Evolutionary conservation across 306 rosid genomes (phyloP).

Genomic region (Castanea sativa): DNA sequence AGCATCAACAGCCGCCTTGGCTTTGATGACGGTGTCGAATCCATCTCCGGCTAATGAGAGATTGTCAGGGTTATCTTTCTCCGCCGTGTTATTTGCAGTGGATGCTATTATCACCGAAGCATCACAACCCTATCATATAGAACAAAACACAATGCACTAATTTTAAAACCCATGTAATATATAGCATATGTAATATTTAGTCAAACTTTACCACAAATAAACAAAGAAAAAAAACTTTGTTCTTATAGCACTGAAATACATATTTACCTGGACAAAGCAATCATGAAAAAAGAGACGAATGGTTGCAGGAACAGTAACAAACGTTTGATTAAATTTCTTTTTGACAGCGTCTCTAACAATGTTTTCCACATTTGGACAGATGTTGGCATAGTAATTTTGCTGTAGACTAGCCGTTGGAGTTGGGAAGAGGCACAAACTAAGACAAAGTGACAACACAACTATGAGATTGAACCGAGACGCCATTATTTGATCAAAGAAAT

Average conservation of each 20-base stretch:
- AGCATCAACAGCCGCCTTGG: constrained; percentile 79
- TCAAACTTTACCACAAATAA: not conserved
- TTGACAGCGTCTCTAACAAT: constrained; percentile 61
- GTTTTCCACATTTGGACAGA: constrained; percentile 73
- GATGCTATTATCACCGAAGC: constrained; percentile 60
- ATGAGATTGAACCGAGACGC: constrained; percentile 41
- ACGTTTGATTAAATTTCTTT: constrained; percentile 68
- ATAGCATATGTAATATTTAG: not conserved
- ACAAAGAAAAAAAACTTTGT: not conserved
- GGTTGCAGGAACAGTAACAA: constrained; percentile 82
- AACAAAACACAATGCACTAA: not conserved
- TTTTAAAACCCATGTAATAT: not conserved
- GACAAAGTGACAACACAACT: constrained; percentile 34
- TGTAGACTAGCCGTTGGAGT: constrained; percentile 51
- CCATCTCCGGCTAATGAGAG: constrained; percentile 89
- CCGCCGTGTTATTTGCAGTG: constrained; percentile 49
- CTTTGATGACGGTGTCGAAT: constrained; percentile 72
- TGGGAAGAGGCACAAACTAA: constrained; percentile 32
- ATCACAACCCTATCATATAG: constrained; percentile 64
- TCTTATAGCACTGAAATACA: not conserved
- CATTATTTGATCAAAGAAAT: constrained; percentile 5
- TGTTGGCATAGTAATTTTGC: constrained; percentile 54
- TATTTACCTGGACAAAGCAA: constrained; percentile 68
- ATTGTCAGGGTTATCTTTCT: constrained; percentile 74
- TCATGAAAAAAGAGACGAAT: constrained; percentile 95